phyloP scores from a whole-genome alignment of 345 rosid genomes.

The Trapa bicornis region DNA sequence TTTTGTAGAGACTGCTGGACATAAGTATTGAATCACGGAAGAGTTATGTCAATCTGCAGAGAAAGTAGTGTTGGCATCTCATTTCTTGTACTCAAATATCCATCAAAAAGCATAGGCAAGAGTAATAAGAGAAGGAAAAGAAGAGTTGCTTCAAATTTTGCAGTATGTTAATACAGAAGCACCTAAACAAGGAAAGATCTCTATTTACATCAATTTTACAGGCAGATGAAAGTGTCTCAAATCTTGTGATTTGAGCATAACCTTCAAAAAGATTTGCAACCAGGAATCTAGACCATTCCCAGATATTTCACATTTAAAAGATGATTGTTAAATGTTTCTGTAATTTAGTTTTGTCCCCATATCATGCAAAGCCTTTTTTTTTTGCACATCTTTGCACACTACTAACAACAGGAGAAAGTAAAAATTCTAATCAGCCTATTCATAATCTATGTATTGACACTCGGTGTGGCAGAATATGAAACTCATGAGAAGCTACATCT shows the following conservation, averaged over 20 bases:
- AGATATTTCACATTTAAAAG: background rate
- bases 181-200: background rate
- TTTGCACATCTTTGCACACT: too few species aligned
- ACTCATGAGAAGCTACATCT: background rate
- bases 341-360: too few species aligned
- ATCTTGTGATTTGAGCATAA: background rate
- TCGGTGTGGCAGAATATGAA: background rate
- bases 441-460: too few species aligned
- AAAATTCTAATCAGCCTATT: too few species aligned
- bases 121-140: background rate
- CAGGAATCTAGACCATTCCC: background rate
- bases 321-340: background rate
- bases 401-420: too few species aligned
- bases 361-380: too few species aligned
- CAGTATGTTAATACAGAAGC: background rate
- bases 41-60: slow-evolving; percentile 68
- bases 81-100: background rate
- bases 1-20: slow-evolving; percentile 60
- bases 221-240: background rate
- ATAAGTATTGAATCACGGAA: slow-evolving; percentile 61
- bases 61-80: background rate
- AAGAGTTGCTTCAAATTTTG: background rate
- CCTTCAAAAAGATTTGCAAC: background rate
- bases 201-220: background rate
- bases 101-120: background rate